phyloP scores from a whole-genome alignment of 202 grass and related monocot genomes.

The Musa balbisiana region DNA sequence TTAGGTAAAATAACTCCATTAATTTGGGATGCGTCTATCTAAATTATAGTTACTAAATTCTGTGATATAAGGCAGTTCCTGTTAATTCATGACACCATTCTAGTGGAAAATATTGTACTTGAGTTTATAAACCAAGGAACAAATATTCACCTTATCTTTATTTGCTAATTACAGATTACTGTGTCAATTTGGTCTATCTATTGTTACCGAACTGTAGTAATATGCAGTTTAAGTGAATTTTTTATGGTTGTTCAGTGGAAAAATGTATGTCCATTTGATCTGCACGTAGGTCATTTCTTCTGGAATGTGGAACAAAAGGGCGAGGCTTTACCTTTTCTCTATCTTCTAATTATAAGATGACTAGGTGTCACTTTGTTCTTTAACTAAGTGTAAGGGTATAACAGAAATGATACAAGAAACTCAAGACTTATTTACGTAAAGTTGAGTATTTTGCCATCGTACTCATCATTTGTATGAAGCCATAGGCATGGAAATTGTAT shows the following conservation, averaged over 20 bases:
- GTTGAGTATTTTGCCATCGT: background rate
- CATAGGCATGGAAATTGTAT: background rate
- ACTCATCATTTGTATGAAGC: background rate
- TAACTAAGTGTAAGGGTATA: background rate
- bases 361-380: background rate
- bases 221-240: background rate
- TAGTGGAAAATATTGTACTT: no score
- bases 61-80: no score
- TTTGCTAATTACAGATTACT: no score
- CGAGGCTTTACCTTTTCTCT: background rate
- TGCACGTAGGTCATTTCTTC: background rate
- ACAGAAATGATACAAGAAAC: background rate
- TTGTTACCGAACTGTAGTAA: no score
- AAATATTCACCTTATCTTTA: no score
- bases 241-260: background rate
- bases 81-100: no score
- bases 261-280: background rate
- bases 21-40: no score
- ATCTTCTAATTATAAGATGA: background rate
- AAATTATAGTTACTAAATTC: no score
- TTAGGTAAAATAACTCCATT: background rate
- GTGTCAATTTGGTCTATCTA: no score
- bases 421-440: background rate
- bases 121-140: no score
- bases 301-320: background rate